Conservation (phyloP, 2,329 filamentous ascomycete species). For the Daldinia sp. region DNA sequence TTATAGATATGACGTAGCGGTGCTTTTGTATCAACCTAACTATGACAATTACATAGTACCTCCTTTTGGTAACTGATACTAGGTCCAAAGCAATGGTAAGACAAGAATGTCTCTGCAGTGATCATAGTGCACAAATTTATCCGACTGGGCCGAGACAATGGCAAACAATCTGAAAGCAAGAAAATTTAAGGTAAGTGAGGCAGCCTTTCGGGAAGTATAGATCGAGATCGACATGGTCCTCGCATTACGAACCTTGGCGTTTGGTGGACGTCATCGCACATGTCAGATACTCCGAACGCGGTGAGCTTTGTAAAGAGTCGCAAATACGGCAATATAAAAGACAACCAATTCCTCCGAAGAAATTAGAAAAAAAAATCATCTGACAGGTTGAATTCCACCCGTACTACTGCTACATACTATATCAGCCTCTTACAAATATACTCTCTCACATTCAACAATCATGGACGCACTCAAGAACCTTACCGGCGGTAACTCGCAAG, state of each 20-base stretch:
- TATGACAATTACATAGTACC: not conserved
- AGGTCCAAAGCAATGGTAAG: not conserved
- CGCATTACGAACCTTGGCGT: conserved; percentile 26
- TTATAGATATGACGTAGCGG: not conserved
- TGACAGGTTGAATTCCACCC: too few relatives aligned
- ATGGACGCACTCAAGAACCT: conserved; percentile 48
- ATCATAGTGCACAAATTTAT: not conserved
- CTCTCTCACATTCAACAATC: not conserved
- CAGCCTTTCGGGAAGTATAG: not conserved
- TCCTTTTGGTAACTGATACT: not conserved
- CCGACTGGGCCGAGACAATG: conserved; percentile 3
- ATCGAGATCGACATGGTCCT: conserved; percentile 23
- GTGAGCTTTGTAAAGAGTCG: conserved; percentile 18
- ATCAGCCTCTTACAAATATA: too few relatives aligned
- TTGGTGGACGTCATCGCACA: conserved; percentile 27
- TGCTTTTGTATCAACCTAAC: not conserved
- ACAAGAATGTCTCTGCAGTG: conserved; percentile 1
- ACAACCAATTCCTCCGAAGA: not conserved
- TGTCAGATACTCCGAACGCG: conserved; percentile 20
- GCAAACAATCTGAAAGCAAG: not conserved
- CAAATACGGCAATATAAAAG: conserved; percentile 3
- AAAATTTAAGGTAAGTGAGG: not conserved
- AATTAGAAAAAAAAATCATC: too few relatives aligned
- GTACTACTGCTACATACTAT: too few relatives aligned
- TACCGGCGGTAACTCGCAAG: conserved; percentile 27